A percentile compares a stretch with the other conserved stretches of the same genome.
These are phyloP conservation scores for Rhodotorula kratochvilovae DNA, from an alignment of 768 basidiomycete genomes.

Conservation along the genomic window DNA sequence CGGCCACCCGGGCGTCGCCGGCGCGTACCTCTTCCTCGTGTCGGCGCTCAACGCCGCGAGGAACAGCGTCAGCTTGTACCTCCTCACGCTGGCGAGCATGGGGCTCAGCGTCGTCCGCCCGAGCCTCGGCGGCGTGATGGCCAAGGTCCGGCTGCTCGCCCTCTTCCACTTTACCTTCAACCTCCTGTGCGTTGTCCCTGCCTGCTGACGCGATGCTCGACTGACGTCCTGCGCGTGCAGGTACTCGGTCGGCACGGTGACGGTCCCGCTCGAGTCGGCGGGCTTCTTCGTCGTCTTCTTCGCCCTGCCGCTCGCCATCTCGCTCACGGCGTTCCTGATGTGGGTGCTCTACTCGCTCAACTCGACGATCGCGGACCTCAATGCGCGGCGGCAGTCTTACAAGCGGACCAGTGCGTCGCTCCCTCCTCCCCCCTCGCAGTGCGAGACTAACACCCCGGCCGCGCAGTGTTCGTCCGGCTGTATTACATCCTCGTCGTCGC, in stretches of 20 bases:
- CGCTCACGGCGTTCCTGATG: slow-evolving; percentile 87
- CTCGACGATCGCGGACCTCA: slow-evolving; percentile 85
- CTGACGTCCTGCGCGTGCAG: slow-evolving; percentile 50
- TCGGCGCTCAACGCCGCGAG: slow-evolving; percentile 92
- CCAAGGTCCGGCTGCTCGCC: slow-evolving; percentile 73
- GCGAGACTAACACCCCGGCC: slow-evolving; percentile 56
- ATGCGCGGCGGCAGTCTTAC: slow-evolving; percentile 60
- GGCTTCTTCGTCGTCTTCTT: slow-evolving; percentile 76
- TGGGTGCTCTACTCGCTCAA: slow-evolving; percentile 63
- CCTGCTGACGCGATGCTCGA: no score
- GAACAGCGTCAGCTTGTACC: slow-evolving; percentile 80
- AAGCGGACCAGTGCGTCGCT: slow-evolving; percentile 40
- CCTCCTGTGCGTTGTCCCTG: slow-evolving; percentile 53
- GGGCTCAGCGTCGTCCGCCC: slow-evolving; percentile 90
- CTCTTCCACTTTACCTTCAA: slow-evolving; percentile 87
- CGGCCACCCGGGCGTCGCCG: slow-evolving; percentile 61
- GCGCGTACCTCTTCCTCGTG: slow-evolving; percentile 90
- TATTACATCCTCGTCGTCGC: slow-evolving; percentile 78
- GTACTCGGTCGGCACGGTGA: slow-evolving; percentile 91
- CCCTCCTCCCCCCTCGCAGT: slow-evolving; percentile 43
- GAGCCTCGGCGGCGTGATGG: slow-evolving; percentile 76
- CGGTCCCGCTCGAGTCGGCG: slow-evolving; percentile 83
- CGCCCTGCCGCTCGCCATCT: slow-evolving; percentile 89
- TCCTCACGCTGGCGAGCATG: slow-evolving; percentile 84
- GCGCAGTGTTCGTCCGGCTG: slow-evolving; percentile 80